Evolutionary conservation across 2,329 filamentous ascomycete genomes (phyloP).

Genomic region (Whalleya microplaca): DNA sequence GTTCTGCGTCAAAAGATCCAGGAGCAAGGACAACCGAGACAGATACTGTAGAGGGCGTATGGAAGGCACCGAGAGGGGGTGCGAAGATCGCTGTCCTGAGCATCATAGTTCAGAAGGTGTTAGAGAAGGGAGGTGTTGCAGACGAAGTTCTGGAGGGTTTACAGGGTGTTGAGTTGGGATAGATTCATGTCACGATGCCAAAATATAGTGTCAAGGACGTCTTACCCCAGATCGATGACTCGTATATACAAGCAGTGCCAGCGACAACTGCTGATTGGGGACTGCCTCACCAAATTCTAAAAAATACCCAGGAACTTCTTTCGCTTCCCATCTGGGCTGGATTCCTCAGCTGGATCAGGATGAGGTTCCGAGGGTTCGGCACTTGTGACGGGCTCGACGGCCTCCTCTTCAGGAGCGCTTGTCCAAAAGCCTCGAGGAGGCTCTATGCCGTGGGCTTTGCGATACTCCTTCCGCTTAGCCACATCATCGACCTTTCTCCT

Average conservation of each 20-base stretch:
- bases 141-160: conserved; percentile 85
- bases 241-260: conserved; percentile 5
- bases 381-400: conserved; percentile 3
- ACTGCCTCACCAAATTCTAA: conserved; percentile 43
- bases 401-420: conserved; percentile 27
- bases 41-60: conserved; percentile 71
- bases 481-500: conserved; percentile 80
- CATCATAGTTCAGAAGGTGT: conserved; percentile 74
- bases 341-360: conserved; percentile 15
- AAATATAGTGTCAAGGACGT: conserved; percentile 6
- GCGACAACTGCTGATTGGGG: neutral
- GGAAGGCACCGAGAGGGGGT: conserved; percentile 84
- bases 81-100: conserved; percentile 75
- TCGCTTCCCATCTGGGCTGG: conserved; percentile 45
- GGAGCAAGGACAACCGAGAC: conserved; percentile 53
- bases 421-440: conserved; percentile 31
- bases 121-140: conserved; percentile 78
- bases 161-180: conserved; percentile 69
- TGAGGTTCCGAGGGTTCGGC: conserved; percentile 11
- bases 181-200: conserved; percentile 31
- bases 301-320: conserved; percentile 90
- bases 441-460: conserved; percentile 83
- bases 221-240: conserved; percentile 2
- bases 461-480: conserved; percentile 81
- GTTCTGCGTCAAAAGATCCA: conserved; percentile 43